Evolutionary conservation across 192 early-diverging fungal species (phyloP), one percentile per base, ranked within the genome.

Genomic region (Jimgerdemannia lactiflua): DNA sequence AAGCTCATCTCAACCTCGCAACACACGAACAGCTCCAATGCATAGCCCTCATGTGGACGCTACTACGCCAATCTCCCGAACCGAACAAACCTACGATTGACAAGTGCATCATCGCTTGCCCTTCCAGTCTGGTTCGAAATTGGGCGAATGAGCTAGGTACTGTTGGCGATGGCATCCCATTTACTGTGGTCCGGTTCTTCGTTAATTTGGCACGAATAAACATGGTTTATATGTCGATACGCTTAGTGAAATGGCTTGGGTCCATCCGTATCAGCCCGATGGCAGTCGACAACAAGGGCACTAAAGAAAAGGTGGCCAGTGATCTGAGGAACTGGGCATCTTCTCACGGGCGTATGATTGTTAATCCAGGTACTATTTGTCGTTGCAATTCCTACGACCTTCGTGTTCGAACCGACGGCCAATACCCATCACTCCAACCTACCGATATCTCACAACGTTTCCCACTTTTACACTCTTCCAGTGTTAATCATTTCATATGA

Each of bases 401-500:
- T 59, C 14, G 49, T 59, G 49, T 14, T 14, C 6, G 8, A 14
- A 59, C 6, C 14, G 6, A 14, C 49, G 49, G 49, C 49, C 14
- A 59, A 59, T 14, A 59, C 14, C 49, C 49, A 59, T 59, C 9
- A 6, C 39, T 71, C 4, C 14, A 17, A 70, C 54, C 59, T 67
- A 19, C 41, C 8, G 41, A 3, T 29, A 4, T 65, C 41, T 78
- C 17, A 4, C 10, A 41, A 7, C 42, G 43, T 73, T 29, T 19
- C 18, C 29, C 29, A 29, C 29, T 29, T 29, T 59, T 59, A 59
- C 49, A 59, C 49, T 59, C 20, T 29, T 43, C 43, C 71, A 86
- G 97, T 99, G 4, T 79, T 99, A 39, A 99, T 99, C 54, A 96
- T 99, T 67, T 98, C 97, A 3, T 99, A 99, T 75, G 98, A 99